Base-by-base conservation (phyloP, 108 stramenopile species). In the Cyclotella kingstonii region DNA sequence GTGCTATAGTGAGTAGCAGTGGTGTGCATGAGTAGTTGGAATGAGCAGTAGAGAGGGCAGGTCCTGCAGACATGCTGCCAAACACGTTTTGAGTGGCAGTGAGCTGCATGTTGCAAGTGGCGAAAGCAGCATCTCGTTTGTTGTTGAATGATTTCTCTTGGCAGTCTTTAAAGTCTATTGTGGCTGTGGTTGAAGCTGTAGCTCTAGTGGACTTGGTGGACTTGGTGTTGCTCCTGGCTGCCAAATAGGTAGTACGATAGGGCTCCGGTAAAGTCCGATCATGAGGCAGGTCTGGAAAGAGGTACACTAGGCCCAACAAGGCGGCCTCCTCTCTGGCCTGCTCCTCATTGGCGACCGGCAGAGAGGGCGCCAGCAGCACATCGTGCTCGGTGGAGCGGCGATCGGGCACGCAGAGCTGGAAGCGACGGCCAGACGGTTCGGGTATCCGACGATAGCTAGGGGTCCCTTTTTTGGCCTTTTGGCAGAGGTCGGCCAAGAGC, bases 261-360 rank as follows among this genome's bases (percentile, higher is more conserved):
- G 97, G 97, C 65, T 98, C 95, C 22, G 95, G 95, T 1, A 98
- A 62, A 29, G 89, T 91, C 28, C 90, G 60, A 68, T 98, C 97
- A 55, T 95, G 94, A 0, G 94, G 95, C 12, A 94, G 52, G 4
- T 53, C 78, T 21, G 84, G 85, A 25, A 87, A 87, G 23, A 95
- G 47, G 28, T 89, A 84, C 48, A 83, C 46, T 54, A 98, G 63
- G 11, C 93, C 97, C 48, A 98, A 60, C 33, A 98, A 67, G 4
- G 88, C 87, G 3, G 84, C 85, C 52, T 94, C 89, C 71, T 98
- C 90, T 49, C 70, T 83, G 35, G 94, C 92, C 59, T 87, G 89
- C 44, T 87, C 83, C 47, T 83, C 90, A 65, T 88, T 86, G 9
- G 51, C 45, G 4, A 87, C 91, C 7, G 76, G 38, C 21, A 81